Conservation (phyloP, 306 rosid genomes). For the Dryas octopetala region DNA sequence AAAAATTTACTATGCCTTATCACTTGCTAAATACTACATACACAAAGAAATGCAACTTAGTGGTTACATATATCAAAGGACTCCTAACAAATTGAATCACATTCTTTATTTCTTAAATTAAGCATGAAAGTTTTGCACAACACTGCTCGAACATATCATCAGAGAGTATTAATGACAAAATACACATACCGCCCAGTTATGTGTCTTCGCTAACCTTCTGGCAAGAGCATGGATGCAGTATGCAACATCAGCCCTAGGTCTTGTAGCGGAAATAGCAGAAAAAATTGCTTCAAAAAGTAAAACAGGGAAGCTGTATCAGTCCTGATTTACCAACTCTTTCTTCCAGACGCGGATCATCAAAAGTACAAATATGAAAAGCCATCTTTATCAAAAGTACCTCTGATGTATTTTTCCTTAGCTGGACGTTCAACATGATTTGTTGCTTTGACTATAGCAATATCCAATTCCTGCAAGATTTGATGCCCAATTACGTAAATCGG, state of each 20-base stretch:
- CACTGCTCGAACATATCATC: too few species aligned
- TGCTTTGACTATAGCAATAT: constrained; percentile 88
- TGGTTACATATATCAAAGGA: too few species aligned
- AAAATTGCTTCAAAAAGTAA: constrained; percentile 73
- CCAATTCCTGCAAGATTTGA: constrained; percentile 72
- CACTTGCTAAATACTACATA: not conserved
- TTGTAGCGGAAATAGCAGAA: constrained; percentile 93
- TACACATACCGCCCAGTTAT: constrained; percentile 94
- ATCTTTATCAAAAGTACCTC: constrained; percentile 47
- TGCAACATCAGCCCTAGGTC: constrained; percentile 99
- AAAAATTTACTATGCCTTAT: not conserved
- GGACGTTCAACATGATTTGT: constrained; percentile 96
- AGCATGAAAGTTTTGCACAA: too few species aligned
- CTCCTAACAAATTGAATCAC: too few species aligned
- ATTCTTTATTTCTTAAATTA: too few species aligned
- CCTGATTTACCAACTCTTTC: constrained; percentile 20
- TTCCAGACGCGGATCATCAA: constrained; percentile 17
- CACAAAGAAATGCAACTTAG: not conserved
- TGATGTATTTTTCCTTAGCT: constrained; percentile 81
- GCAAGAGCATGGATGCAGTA: constrained; percentile 98
- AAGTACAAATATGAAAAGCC: not conserved
- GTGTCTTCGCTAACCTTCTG: constrained; percentile 85
- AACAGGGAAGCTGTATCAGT: constrained; percentile 28
- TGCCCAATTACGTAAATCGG: constrained; percentile 22
- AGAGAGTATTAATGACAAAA: constrained; percentile 3